These are phyloP conservation scores for Solanum chacoense DNA, from an alignment of 305 asterid species.

Conservation along the genomic window DNA sequence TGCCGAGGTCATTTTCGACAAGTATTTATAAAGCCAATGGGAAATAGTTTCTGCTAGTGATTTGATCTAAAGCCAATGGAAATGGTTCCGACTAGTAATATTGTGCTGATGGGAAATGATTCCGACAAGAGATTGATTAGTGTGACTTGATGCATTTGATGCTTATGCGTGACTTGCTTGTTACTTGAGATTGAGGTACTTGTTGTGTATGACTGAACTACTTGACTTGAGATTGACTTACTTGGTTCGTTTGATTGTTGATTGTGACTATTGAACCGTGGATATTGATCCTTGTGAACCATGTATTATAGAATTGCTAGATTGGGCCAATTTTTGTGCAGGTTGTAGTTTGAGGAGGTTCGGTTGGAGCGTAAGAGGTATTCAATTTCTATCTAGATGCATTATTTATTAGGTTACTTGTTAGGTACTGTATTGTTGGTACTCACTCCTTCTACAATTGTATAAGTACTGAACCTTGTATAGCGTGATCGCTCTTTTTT, in stretches of 20 bases:
- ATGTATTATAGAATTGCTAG: too few relatives aligned
- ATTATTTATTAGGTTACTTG: background rate
- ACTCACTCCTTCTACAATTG: background rate
- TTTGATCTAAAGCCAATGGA: too few relatives aligned
- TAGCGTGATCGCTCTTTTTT: background rate
- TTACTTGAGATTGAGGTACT: background rate
- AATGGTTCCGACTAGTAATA: too few relatives aligned
- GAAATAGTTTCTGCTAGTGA: too few relatives aligned
- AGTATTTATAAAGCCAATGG: background rate
- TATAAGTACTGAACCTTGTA: too few relatives aligned
- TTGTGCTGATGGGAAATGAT: too few relatives aligned
- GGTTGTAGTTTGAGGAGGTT: background rate
- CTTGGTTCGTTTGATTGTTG: background rate
- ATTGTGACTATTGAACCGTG: background rate
- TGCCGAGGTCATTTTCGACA: too few relatives aligned
- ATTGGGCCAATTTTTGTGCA: background rate
- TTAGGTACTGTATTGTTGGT: accelerated
- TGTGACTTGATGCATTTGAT: background rate
- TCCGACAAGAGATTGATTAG: background rate
- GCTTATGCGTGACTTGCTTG: background rate
- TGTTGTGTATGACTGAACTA: background rate
- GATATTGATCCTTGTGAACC: background rate
- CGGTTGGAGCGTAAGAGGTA: background rate
- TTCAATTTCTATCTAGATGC: background rate
- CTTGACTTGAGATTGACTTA: background rate